Evolutionary conservation across 1,139 yeast genomes (phyloP).

Genomic region (Scheffersomyces lignicola): DNA sequence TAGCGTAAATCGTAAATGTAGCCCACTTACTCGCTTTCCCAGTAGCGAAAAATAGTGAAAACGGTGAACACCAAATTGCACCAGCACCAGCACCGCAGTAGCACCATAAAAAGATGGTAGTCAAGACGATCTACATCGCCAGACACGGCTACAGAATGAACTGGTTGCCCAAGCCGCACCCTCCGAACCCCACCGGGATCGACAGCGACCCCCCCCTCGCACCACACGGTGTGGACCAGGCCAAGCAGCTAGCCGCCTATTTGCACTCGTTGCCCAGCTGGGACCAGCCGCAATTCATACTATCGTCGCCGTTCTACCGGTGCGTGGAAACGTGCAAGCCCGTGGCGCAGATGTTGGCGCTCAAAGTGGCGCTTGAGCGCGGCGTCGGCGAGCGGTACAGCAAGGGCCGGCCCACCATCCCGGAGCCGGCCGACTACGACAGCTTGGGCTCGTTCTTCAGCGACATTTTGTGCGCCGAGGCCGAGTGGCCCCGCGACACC

Average conservation of each 20-base stretch:
- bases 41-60: no score
- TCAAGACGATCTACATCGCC: constrained; percentile 49
- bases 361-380: constrained; percentile 63
- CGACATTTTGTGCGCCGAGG: constrained; percentile 39
- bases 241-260: constrained; percentile 66
- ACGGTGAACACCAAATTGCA: background rate
- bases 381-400: constrained; percentile 78
- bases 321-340: constrained; percentile 84
- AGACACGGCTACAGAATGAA: constrained; percentile 81
- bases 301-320: constrained; percentile 84
- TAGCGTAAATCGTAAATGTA: no score
- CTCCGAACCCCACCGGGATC: constrained; percentile 76
- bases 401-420: constrained; percentile 52
- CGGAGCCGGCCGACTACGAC: constrained; percentile 58
- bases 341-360: constrained; percentile 52
- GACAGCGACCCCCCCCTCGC: constrained; percentile 82
- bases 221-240: constrained; percentile 77
- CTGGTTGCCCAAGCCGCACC: constrained; percentile 78
- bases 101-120: constrained; percentile 33
- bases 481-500: constrained; percentile 44
- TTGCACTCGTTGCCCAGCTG: constrained; percentile 34
- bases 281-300: constrained; percentile 60
- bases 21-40: no score
- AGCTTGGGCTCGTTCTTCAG: constrained; percentile 50
- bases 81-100: no score